phyloP scores from a whole-genome alignment of 2,329 filamentous ascomycete genomes.

The Ophiocordyceps camponoti-floridani region DNA sequence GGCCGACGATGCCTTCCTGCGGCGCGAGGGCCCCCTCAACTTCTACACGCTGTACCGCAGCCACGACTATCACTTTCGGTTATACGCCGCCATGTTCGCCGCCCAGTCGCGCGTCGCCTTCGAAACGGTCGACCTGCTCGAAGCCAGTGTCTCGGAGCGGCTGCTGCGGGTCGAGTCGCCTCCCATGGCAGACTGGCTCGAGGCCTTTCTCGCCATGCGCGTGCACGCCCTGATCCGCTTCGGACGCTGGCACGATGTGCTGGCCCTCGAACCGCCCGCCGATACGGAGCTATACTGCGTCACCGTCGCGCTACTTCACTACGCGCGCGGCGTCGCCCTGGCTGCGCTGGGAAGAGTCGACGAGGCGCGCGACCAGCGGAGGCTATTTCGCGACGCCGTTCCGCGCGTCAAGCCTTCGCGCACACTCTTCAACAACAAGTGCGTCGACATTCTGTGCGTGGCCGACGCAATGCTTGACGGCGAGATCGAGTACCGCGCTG shows the following conservation, averaged over 20 bases:
- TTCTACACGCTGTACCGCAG: slow-evolving; percentile 65
- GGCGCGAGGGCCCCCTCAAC: slow-evolving; percentile 39
- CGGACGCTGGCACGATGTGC: slow-evolving; percentile 50
- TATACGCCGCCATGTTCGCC: slow-evolving; percentile 66
- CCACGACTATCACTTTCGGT: slow-evolving; percentile 57
- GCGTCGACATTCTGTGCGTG: slow-evolving; percentile 40
- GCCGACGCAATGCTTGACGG: slow-evolving; percentile 53
- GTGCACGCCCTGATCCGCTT: slow-evolving; percentile 58
- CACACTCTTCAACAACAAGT: slow-evolving; percentile 26
- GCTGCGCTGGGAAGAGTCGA: slow-evolving; percentile 37
- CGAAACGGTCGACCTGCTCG: slow-evolving; percentile 39
- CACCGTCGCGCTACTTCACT: slow-evolving; percentile 50
- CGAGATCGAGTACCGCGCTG: slow-evolving; percentile 52
- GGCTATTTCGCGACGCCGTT: slow-evolving; percentile 31
- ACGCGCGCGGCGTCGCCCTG: slow-evolving; percentile 49
- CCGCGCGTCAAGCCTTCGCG: slow-evolving; percentile 36
- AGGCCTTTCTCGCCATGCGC: slow-evolving; percentile 49
- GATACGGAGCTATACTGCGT: slow-evolving; percentile 47
- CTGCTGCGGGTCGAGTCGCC: slow-evolving; percentile 46
- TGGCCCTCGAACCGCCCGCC: slow-evolving; percentile 33
- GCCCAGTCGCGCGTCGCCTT: slow-evolving; percentile 45
- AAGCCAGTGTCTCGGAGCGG: slow-evolving; percentile 42
- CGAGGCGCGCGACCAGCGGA: slow-evolving; percentile 33
- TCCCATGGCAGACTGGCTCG: slow-evolving; percentile 66
- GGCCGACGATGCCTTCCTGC: slow-evolving; percentile 50